phyloP scores from a whole-genome alignment of 2,329 filamentous ascomycete species.

The Aureobasidium mangrovei region DNA sequence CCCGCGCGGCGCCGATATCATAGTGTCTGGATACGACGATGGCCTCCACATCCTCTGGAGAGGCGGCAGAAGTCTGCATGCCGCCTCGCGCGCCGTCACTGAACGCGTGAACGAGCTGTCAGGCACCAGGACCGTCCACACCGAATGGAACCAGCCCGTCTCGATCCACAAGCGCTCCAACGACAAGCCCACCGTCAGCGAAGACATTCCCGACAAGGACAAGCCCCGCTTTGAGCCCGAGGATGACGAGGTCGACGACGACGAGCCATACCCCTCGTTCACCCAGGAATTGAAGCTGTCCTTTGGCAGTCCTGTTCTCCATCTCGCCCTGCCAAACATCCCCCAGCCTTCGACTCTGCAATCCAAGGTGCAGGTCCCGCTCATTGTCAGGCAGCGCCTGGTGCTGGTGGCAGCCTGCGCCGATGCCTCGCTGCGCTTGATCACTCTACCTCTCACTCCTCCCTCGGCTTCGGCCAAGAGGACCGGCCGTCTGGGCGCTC shows the following conservation, averaged over 20 bases:
- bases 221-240: slow-evolving; percentile 33
- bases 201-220: background rate
- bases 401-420: slow-evolving; percentile 48
- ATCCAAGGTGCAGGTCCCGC: background rate
- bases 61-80: slow-evolving; percentile 38
- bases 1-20: slow-evolving; percentile 53
- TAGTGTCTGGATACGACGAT: slow-evolving; percentile 51
- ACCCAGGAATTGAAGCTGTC: slow-evolving; percentile 47
- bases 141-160: slow-evolving; percentile 10
- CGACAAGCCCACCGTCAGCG: background rate
- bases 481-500: slow-evolving; percentile 31
- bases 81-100: slow-evolving; percentile 2
- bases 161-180: background rate
- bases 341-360: slow-evolving; percentile 18
- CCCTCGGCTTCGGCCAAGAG: slow-evolving; percentile 37
- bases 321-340: slow-evolving; percentile 42
- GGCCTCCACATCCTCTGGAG: slow-evolving; percentile 53
- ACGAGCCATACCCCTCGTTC: slow-evolving; percentile 45
- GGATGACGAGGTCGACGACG: slow-evolving; percentile 50
- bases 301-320: slow-evolving; percentile 45
- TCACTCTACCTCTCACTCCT: slow-evolving; percentile 47
- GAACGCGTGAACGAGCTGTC: slow-evolving; percentile 2
- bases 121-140: background rate
- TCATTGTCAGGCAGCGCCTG: slow-evolving; percentile 38
- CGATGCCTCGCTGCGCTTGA: slow-evolving; percentile 47